Evolutionary conservation across 129 eudicot genomes (phyloP).

Genomic region (Flaveria brownii): DNA sequence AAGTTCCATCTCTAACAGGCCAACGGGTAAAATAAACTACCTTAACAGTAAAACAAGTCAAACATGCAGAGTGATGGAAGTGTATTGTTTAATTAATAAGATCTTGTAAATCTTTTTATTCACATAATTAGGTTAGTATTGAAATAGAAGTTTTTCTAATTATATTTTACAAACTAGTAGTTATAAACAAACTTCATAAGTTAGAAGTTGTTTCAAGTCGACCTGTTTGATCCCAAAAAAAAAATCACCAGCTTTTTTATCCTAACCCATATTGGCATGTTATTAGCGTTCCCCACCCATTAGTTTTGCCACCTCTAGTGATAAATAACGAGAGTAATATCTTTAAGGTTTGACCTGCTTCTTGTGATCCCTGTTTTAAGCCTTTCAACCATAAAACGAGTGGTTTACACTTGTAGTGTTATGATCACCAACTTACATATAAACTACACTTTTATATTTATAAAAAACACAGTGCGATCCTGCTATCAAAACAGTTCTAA

Average conservation of each 20-base stretch:
- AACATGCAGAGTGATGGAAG: conserved; percentile 3
- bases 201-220: neutral
- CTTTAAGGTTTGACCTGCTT: neutral
- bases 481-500: neutral
- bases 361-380: conserved; percentile 21
- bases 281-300: neutral
- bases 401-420: neutral
- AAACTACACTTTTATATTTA: neutral
- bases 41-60: neutral
- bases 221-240: neutral
- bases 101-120: conserved; percentile 4
- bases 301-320: neutral
- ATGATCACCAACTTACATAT: conserved; percentile 1
- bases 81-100: neutral
- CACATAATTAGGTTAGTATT: neutral
- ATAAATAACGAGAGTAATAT: neutral
- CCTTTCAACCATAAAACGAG: conserved; percentile 1
- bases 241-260: neutral
- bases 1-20: neutral
- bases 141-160: neutral
- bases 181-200: neutral
- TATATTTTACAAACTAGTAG: neutral
- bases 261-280: neutral
- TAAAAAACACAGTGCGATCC: conserved; percentile 15
- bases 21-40: neutral